A percentile compares a stretch with the other conserved stretches of the same genome.
Conservation (phyloP, 148 eudicot species). For the Beta vulgaris region DNA sequence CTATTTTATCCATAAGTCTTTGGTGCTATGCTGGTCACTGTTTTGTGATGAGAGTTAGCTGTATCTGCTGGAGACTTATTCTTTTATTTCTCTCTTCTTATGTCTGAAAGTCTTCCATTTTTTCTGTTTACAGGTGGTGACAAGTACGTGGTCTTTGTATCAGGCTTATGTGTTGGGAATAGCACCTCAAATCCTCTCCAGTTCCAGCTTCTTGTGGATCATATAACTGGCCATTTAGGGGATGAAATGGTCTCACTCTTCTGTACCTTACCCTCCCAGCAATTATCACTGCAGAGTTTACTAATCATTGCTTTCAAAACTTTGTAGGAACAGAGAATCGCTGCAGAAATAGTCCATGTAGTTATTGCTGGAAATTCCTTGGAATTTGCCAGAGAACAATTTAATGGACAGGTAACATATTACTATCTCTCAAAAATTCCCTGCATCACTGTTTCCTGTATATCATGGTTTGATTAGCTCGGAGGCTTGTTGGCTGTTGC, state of each 20-base stretch:
- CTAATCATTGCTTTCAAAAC: slow-evolving; percentile 18
- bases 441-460: background rate
- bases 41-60: background rate
- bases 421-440: background rate
- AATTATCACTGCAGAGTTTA: background rate
- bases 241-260: slow-evolving; percentile 67
- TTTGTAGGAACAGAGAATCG: slow-evolving; percentile 74
- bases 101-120: slow-evolving; percentile 7
- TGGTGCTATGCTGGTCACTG: background rate
- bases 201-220: slow-evolving; percentile 89
- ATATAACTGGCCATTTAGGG: slow-evolving; percentile 91
- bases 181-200: slow-evolving; percentile 73
- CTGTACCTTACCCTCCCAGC: slow-evolving; percentile 9
- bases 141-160: slow-evolving; percentile 77
- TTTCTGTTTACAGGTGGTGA: slow-evolving; percentile 60
- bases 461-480: background rate
- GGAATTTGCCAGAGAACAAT: slow-evolving; percentile 58
- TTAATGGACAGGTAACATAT: slow-evolving; percentile 71
- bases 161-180: slow-evolving; percentile 77
- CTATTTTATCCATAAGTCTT: background rate
- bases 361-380: slow-evolving; percentile 94
- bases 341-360: slow-evolving; percentile 87
- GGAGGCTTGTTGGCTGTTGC: background rate
- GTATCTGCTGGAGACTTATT: background rate
- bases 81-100: background rate